Percentiles rank a stretch among this genome's conserved stretches.
Evolutionary conservation across 2,329 filamentous ascomycete genomes (phyloP).

Genomic region (Clonostachys chloroleuca): DNA sequence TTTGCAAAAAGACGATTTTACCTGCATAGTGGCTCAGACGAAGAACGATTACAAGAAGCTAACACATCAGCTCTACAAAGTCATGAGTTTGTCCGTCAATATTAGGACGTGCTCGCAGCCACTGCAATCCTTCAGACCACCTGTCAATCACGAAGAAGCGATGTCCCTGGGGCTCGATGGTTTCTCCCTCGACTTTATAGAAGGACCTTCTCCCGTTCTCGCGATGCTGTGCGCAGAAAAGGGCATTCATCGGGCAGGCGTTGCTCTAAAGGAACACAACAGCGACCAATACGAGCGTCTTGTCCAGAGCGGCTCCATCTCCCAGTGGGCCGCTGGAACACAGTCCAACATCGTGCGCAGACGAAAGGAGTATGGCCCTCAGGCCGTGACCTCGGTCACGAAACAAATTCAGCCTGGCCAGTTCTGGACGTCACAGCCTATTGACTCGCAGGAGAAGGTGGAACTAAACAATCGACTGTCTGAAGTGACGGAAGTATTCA

Average conservation of each 20-base stretch:
- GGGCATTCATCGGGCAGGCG: slow-evolving; percentile 63
- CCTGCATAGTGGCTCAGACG: slow-evolving; percentile 75
- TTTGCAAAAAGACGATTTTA: slow-evolving; percentile 45
- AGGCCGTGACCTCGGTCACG: slow-evolving; percentile 66
- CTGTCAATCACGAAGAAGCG: slow-evolving; percentile 52
- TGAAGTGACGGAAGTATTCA: slow-evolving; percentile 30
- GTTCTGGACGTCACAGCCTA: slow-evolving; percentile 74
- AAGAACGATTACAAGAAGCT: slow-evolving; percentile 71
- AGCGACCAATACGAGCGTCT: slow-evolving; percentile 67
- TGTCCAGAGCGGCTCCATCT: slow-evolving; percentile 50
- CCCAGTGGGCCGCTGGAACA: slow-evolving; percentile 65
- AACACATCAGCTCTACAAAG: slow-evolving; percentile 57
- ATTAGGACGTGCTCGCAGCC: slow-evolving; percentile 59
- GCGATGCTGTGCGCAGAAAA: slow-evolving; percentile 81
- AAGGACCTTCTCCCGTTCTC: slow-evolving; percentile 77
- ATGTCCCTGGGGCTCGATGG: slow-evolving; percentile 64
- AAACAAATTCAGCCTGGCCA: slow-evolving; percentile 54
- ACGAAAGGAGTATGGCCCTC: slow-evolving; percentile 75
- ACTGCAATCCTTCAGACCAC: slow-evolving; percentile 49
- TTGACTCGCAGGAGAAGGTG: slow-evolving; percentile 62
- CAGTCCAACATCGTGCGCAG: slow-evolving; percentile 62
- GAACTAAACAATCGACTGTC: slow-evolving; percentile 51
- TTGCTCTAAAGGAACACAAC: slow-evolving; percentile 58
- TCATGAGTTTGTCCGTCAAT: slow-evolving; percentile 65
- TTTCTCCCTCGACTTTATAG: slow-evolving; percentile 74